Conservation (phyloP, 257 asterid genomes). For the Nicotiana paniculata region DNA sequence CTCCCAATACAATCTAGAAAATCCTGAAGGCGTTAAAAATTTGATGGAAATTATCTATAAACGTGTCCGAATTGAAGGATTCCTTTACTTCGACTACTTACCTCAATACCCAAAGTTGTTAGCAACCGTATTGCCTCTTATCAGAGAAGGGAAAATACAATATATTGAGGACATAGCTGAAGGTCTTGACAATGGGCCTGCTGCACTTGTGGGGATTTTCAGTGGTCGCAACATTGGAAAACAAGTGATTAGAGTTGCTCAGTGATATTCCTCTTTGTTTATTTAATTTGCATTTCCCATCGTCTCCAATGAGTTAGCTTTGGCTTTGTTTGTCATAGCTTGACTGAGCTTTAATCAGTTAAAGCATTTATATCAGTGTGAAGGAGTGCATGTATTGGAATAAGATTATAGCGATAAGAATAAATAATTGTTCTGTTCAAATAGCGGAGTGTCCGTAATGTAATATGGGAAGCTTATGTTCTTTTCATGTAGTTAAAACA, state of each 20-base stretch:
- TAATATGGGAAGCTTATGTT: no score
- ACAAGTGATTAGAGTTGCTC: not conserved
- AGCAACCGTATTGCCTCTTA: not conserved
- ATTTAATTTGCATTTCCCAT: no score
- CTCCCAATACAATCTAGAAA: conserved; percentile 13
- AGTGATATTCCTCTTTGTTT: not conserved
- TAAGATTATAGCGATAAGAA: no score
- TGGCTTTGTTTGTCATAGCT: no score
- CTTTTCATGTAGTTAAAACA: no score
- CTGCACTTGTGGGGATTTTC: not conserved
- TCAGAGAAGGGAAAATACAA: not conserved
- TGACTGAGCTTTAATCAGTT: no score
- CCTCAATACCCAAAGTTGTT: not conserved
- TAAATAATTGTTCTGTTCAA: no score
- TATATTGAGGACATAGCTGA: conserved; percentile 3
- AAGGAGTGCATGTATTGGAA: no score
- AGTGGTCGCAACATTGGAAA: conserved; percentile 3
- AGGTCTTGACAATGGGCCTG: conserved; percentile 11
- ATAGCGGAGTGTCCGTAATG: no score
- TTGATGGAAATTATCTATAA: not conserved
- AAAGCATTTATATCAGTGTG: no score
- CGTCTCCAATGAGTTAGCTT: no score
- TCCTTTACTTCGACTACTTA: not conserved
- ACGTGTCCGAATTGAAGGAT: not conserved
- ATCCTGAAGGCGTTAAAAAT: not conserved